Percentiles rank a stretch among this genome's conserved stretches.
Evolutionary conservation across 371 early-diverging fungal genomes (phyloP).

Genomic region (Apophysomyces trapeziformis): DNA sequence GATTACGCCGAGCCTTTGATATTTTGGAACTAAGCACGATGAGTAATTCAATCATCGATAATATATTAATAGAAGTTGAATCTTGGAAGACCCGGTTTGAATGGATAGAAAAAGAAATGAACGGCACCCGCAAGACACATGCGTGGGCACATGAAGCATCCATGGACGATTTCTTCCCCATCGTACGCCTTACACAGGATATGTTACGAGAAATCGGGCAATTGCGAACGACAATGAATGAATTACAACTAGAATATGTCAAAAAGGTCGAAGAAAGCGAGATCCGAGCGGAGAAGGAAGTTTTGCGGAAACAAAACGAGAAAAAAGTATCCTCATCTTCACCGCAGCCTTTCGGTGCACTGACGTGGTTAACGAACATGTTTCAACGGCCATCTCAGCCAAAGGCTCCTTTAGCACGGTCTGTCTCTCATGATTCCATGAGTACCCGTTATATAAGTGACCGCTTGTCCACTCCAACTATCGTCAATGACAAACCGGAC

Average conservation of each 20-base stretch:
- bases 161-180: constrained; percentile 60
- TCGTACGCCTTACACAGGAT: constrained; percentile 61
- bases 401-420: background rate
- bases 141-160: constrained; percentile 27
- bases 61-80: constrained; percentile 64
- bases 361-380: constrained; percentile 33
- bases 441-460: background rate
- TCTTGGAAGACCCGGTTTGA: constrained; percentile 53
- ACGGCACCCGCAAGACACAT: constrained; percentile 17
- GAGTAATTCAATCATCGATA: constrained; percentile 77
- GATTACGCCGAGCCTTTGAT: constrained; percentile 68
- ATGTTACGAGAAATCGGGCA: constrained; percentile 66
- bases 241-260: constrained; percentile 66
- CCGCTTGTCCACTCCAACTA: background rate
- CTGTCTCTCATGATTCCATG: background rate
- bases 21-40: constrained; percentile 70
- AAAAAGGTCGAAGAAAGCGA: constrained; percentile 55
- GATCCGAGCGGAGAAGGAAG: constrained; percentile 51
- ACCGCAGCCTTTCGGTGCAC: constrained; percentile 11
- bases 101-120: constrained; percentile 51
- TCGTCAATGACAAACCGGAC: constrained; percentile 1
- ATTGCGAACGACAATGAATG: constrained; percentile 65
- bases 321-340: background rate
- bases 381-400: constrained; percentile 21
- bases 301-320: constrained; percentile 32